Conservation (phyloP, 2,329 filamentous ascomycete genomes). For the Fusarium virguliforme region DNA sequence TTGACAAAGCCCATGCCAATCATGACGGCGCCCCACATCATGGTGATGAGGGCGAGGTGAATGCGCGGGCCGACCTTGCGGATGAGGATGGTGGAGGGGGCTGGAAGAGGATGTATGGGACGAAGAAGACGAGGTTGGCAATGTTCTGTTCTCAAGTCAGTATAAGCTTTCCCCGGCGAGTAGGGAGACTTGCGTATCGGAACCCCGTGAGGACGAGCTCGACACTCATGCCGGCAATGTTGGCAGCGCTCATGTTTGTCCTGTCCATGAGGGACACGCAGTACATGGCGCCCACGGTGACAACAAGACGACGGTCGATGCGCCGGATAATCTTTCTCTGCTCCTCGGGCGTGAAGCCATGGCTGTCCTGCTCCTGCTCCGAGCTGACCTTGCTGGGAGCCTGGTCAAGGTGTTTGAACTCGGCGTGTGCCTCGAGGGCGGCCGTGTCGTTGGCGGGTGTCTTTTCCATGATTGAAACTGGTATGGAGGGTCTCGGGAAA, state of each 20-base stretch:
- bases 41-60: constrained; percentile 69
- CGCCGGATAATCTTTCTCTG: constrained; percentile 78
- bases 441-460: constrained; percentile 31
- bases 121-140: constrained; percentile 81
- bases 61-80: constrained; percentile 76
- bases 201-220: constrained; percentile 65
- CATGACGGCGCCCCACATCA: constrained; percentile 74
- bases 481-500: not conserved
- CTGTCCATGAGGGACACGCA: constrained; percentile 85
- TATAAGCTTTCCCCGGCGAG: accelerated
- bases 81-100: constrained; percentile 78
- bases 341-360: constrained; percentile 72
- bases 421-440: constrained; percentile 48
- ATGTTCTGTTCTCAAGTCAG: constrained; percentile 64
- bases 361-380: constrained; percentile 50
- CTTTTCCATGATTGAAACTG: constrained; percentile 47
- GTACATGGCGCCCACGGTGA: constrained; percentile 77
- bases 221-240: constrained; percentile 75
- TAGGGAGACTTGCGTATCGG: constrained; percentile 59
- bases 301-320: constrained; percentile 77
- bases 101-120: constrained; percentile 81
- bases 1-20: constrained; percentile 77
- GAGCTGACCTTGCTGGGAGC: constrained; percentile 46
- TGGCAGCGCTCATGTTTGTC: constrained; percentile 81
- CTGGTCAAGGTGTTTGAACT: constrained; percentile 48